A percentile compares a stretch with the other conserved stretches of the same genome.
Conservation (phyloP, 2,329 filamentous ascomycete species). For the Hypoxylon sp. region DNA sequence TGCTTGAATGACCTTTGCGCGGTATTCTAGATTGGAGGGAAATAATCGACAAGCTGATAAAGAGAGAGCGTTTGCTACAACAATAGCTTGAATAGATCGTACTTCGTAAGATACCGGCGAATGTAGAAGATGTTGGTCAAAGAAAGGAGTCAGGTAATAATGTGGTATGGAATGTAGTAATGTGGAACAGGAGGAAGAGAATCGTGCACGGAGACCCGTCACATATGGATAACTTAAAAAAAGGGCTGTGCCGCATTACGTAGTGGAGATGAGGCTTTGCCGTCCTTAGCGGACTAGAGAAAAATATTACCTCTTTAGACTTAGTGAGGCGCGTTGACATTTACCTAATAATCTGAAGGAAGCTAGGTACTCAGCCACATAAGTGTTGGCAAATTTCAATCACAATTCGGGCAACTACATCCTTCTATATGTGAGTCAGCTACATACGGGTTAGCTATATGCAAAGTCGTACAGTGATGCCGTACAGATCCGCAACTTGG, state of each 20-base stretch:
- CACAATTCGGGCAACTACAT: conserved; percentile 2
- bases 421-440: not conserved
- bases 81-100: conserved; percentile 9
- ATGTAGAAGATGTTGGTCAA: conserved; percentile 18
- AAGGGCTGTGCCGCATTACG: conserved; percentile 33
- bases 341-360: conserved; percentile 11
- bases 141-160: conserved; percentile 18
- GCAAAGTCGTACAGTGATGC: conserved; percentile 6
- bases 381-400: conserved; percentile 1
- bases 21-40: not conserved
- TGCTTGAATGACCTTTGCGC: conserved; percentile 4
- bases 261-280: conserved; percentile 37
- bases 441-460: not conserved
- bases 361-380: conserved; percentile 8
- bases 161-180: not conserved
- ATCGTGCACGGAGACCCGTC: conserved; percentile 17
- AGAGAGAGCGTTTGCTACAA: conserved; percentile 1
- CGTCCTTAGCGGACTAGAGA: conserved; percentile 28
- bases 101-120: conserved; percentile 7
- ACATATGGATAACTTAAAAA: conserved; percentile 31
- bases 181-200: conserved; percentile 32
- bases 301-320: conserved; percentile 24
- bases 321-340: conserved; percentile 16
- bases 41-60: not conserved
- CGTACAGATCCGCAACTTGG: conserved; percentile 11